Evolutionary conservation across 1,139 yeast species (phyloP), one percentile per base, ranked within the genome.

Genomic region (Pichia sp.): DNA sequence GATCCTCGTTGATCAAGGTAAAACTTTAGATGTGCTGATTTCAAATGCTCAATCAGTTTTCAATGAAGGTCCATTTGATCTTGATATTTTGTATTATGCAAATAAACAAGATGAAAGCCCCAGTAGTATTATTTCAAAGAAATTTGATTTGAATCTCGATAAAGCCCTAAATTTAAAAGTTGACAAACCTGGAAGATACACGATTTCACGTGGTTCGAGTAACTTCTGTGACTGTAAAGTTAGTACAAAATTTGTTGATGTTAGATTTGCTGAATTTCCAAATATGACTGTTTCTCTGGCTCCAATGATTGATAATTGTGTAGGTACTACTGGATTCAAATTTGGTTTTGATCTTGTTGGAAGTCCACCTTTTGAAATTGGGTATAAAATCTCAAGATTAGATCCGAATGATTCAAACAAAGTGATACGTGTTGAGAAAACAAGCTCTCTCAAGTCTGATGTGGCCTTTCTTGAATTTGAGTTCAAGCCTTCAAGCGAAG

Each of bases 291-390:
- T 83, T 5, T 49, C 56, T 4, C 74, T 84, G 1, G 65, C 68
- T 3, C 79, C 88, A 3, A 76, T 89, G 3, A 67, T 77, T 28
- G 97, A 91, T 55, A 77, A 82, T 44, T 91, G 99, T 64, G 84
- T 93, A 26, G 98, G 98, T 1, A 85, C 89, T 40, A 79, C 86
- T 9, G 98, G 97, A 0, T 75, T 70, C 51, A 65, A 67, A 20
- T 77, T 86, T 44, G 73, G 74, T 36, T 88, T 89, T 49, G 80
- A 76, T 36, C 61, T 82, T 39, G 64, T 73, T 5, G 98, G 98
- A 14, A 72, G 78, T 22, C 83, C 95, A 1, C 97, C 97, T 4
- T 91, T 83, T 62, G 71, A 70, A 36, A 69, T 88, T 14, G 71
- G 69, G 33, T 79, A 80, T 47, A 70, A 72, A 34, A 78, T 82